phyloP scores from a whole-genome alignment of 2,329 filamentous ascomycete species.

The Botryotinia narcissicola region DNA sequence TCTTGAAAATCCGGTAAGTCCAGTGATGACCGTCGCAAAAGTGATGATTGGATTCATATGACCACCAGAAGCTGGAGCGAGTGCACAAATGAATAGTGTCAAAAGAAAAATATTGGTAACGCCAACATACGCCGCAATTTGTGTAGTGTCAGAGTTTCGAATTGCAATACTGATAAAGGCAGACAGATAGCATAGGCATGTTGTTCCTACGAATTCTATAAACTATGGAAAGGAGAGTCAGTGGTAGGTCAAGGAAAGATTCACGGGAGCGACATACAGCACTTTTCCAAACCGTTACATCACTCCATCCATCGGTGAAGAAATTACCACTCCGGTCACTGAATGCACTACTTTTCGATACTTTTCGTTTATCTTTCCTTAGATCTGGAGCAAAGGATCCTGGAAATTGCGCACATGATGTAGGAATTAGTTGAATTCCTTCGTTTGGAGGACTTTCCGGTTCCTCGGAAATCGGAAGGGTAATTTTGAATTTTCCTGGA shows the following conservation, averaged over 20 bases:
- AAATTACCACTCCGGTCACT: conserved; percentile 13
- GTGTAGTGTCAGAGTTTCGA: conserved; percentile 33
- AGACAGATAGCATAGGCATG: conserved; percentile 37
- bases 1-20: conserved; percentile 49
- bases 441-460: not conserved
- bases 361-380: conserved; percentile 22
- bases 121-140: conserved; percentile 38
- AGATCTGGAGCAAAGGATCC: conserved; percentile 28
- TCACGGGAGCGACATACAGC: conserved; percentile 19
- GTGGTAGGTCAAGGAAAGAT: not conserved
- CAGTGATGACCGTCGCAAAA: conserved; percentile 51
- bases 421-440: conserved; percentile 10
- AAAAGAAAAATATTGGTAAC: conserved; percentile 40
- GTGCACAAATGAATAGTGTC: conserved; percentile 49
- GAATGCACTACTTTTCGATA: conserved; percentile 14
- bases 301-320: conserved; percentile 25
- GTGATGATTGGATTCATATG: conserved; percentile 56
- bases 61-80: conserved; percentile 49
- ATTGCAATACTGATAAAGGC: conserved; percentile 39
- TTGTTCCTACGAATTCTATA: conserved; percentile 38
- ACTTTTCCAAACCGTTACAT: conserved; percentile 26
- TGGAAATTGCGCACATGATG: conserved; percentile 25
- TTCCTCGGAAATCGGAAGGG: not conserved
- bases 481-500: not conserved
- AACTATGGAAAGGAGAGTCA: conserved; percentile 26